These are phyloP conservation scores for Lolium multiflorum DNA, from an alignment of 176 grass and related monocot species.

Conservation along the genomic window DNA sequence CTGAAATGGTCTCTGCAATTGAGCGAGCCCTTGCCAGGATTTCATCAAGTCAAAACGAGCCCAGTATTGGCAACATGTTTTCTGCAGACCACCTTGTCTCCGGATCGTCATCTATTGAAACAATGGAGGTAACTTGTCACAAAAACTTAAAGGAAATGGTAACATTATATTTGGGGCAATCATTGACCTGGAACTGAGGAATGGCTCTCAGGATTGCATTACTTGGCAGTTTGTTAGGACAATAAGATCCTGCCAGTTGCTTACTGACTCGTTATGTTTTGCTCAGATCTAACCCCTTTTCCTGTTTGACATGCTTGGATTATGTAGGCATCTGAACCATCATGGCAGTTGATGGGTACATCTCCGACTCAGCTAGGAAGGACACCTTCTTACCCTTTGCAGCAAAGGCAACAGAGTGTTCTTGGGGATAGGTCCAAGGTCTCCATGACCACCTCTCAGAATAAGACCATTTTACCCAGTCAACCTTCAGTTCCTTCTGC, in stretches of 20 bases:
- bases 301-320: constrained; percentile 32
- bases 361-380: no score
- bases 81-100: constrained; percentile 69
- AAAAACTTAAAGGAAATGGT: constrained; percentile 18
- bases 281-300: constrained; percentile 2
- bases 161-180: constrained; percentile 19
- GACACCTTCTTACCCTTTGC: no score
- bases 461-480: constrained; percentile 49
- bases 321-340: constrained; percentile 64
- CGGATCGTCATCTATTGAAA: constrained; percentile 58
- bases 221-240: no score
- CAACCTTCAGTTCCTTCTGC: constrained; percentile 54
- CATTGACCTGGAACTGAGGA: constrained; percentile 26
- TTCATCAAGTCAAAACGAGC: constrained; percentile 83
- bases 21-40: constrained; percentile 74
- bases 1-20: constrained; percentile 74
- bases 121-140: constrained; percentile 61
- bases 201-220: no score
- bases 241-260: not conserved
- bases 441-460: constrained; percentile 29
- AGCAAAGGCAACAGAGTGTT: no score
- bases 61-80: constrained; percentile 52
- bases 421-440: no score
- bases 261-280: constrained; percentile 30
- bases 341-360: not conserved